Percentiles rank a stretch among this genome's conserved stretches.
Conservation (phyloP, 129 eudicot species). For the Erigeron canadensis region DNA sequence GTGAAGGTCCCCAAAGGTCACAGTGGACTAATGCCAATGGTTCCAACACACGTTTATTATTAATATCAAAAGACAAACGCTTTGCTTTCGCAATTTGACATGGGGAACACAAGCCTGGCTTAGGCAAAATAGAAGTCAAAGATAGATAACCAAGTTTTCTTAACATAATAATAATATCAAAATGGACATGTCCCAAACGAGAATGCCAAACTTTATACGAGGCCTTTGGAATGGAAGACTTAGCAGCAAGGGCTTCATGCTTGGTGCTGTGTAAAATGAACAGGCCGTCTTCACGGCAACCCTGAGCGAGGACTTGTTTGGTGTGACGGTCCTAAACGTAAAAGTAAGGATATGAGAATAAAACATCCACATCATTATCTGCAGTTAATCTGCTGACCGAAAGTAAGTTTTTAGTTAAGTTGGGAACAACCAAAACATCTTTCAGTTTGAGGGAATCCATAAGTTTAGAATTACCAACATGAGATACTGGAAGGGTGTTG, state of each 20-base stretch:
- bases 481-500: background rate
- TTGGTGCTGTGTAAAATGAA: background rate
- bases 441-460: background rate
- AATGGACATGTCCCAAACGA: background rate
- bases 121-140: too few species aligned
- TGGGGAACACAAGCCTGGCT: background rate
- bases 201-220: too few species aligned
- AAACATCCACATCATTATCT: background rate
- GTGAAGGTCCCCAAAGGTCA: too few species aligned
- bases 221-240: too few species aligned
- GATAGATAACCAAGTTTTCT: background rate
- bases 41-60: too few species aligned
- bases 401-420: background rate
- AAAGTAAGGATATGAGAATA: background rate
- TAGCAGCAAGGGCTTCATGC: background rate
- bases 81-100: too few species aligned
- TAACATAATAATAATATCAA: background rate
- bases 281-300: background rate
- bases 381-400: background rate
- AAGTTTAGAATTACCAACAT: background rate
- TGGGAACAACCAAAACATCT: background rate
- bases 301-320: background rate
- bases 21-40: too few species aligned
- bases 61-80: too few species aligned
- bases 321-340: background rate